Base-by-base conservation (phyloP, 75 land plant genomes). In the Pseudotsuga menziesii region DNA sequence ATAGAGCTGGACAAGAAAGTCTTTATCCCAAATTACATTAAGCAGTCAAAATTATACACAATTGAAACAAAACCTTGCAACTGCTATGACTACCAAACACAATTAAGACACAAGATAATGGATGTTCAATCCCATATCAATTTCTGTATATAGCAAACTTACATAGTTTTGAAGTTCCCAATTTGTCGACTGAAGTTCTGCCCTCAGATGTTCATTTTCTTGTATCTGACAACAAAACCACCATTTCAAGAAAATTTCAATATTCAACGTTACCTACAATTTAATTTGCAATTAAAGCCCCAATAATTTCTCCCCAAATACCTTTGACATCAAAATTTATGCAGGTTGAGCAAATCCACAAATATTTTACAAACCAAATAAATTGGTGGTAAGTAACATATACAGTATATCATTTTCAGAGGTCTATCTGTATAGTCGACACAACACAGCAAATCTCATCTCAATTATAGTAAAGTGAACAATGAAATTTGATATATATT, bases 151-250 rank as follows among this genome's bases (percentile, higher is more conserved):
- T 4, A 64, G 52, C 48, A 3, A 29, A 27, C 83, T 82, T 60
- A 82, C 83, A 82, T 57, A 79, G 54, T 14, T 71, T 58, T 82
- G 83, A 29, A 82, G 83, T 61, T 82, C 76, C 82, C 41, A 79
- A 56, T 79, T 80, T 63, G 83, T 59, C 55, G 59, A 73, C 58
- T 75, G 73, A 16, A 82, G 82, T 44, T 73, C 81, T 72, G 69
- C 4, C 82, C 67, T 79, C 80, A 82, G 62, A 23, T 82, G 81
- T 20, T 79, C 83, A 48, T 72, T 82, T 58, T 82, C 83, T 73
- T 82, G 64, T 75, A 82, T 80, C 83, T 82, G 66, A 54, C 12
- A 25, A 22, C 72, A 67, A 67, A 39, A 32, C 22, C 29, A 29
- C 11, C 23, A 67, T 39, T 67, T 67, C 12, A 67, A 39, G 48